A percentile compares a stretch with the other conserved stretches of the same genome.
Conservation (phyloP, 2,329 filamentous ascomycete genomes). For the Ophiosphaerella korrae region DNA sequence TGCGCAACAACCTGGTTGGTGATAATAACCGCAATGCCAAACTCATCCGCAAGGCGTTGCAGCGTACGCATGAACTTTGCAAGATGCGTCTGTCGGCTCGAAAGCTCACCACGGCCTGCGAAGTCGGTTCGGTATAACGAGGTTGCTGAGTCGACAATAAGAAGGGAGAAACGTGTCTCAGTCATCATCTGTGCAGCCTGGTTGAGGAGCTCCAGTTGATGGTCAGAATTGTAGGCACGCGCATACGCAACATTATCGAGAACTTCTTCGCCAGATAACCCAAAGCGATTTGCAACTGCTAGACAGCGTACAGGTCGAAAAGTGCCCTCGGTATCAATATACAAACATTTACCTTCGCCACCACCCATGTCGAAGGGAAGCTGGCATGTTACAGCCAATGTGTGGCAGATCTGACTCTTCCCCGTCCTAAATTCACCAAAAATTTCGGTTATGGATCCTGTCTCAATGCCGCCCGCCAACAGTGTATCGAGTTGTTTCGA, state of each 20-base stretch:
- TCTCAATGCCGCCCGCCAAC: conserved; percentile 92
- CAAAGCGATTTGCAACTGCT: conserved; percentile 91
- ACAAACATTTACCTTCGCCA: conserved; percentile 96
- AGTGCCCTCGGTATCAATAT: conserved; percentile 97
- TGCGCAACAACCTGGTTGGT: conserved; percentile 99
- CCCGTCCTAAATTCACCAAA: conserved; percentile 98
- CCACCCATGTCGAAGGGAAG: conserved; percentile 98
- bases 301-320: conserved; percentile 88
- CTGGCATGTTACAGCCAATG: conserved; percentile 96
- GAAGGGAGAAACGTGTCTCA: conserved; percentile 93
- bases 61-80: conserved; percentile 88
- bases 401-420: conserved; percentile 98
- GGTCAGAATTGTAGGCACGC: conserved; percentile 96
- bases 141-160: conserved; percentile 95
- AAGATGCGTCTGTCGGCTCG: conserved; percentile 86
- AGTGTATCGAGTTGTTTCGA: conserved; percentile 97
- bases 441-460: conserved; percentile 95
- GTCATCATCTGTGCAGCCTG: conserved; percentile 99
- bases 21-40: conserved; percentile 97
- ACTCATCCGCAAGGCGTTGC: conserved; percentile 76
- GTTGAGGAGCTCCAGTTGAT: conserved; percentile 92
- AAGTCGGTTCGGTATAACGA: conserved; percentile 96
- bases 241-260: conserved; percentile 98
- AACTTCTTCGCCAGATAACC: conserved; percentile 93
- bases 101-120: conserved; percentile 92